Evolutionary conservation across 345 rosid genomes (phyloP).

Genomic region (Eucalyptus dawsonii): DNA sequence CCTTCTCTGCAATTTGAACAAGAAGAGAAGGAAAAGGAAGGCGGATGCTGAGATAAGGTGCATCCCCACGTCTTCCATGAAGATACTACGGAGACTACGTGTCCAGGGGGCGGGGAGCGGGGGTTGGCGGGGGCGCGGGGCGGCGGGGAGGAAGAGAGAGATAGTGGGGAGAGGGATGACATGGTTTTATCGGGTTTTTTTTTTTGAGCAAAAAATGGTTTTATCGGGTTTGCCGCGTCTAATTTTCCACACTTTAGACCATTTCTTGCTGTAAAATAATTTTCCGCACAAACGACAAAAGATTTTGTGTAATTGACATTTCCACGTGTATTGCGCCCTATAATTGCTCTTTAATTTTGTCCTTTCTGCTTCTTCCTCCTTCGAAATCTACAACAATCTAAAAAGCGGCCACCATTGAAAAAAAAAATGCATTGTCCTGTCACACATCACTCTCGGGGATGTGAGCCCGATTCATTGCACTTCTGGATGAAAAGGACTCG

Average conservation of each 20-base stretch:
- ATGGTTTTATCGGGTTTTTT: no score
- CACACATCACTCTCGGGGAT: neutral
- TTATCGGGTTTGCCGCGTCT: no score
- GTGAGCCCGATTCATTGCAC: neutral
- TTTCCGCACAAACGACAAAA: neutral
- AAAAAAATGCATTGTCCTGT: neutral
- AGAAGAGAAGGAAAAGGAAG: neutral
- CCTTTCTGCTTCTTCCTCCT: neutral
- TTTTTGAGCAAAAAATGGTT: no score
- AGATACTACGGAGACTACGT: neutral
- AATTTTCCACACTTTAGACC: neutral
- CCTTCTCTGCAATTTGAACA: neutral
- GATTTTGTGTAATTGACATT: neutral
- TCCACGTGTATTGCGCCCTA: no score
- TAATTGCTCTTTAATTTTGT: no score
- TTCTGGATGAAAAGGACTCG: neutral
- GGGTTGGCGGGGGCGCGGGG: no score
- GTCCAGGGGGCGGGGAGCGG: no score
- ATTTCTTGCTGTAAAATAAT: neutral
- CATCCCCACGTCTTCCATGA: neutral
- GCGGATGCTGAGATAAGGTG: neutral
- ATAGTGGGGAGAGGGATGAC: no score
- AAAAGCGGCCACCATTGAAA: neutral
- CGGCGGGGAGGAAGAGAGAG: no score
- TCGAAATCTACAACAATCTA: neutral